Evolutionary conservation across 2,329 filamentous ascomycete species (phyloP), one percentile per base, ranked within the genome.

Genomic region (Colletotrichum navitas): DNA sequence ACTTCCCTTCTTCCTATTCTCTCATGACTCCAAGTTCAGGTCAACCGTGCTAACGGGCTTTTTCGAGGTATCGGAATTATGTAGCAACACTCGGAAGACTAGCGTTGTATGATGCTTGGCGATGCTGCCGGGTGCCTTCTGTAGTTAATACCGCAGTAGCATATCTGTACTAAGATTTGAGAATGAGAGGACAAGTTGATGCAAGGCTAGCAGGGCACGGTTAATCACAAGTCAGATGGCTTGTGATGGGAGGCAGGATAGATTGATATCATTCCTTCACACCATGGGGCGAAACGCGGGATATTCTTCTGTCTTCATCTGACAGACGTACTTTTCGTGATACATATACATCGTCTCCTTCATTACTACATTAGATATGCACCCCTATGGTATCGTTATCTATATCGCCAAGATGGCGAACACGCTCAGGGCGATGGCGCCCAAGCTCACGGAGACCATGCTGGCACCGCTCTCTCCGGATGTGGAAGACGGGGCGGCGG

Each of bases 301-400:
- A 6, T 1, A 58, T 34, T n/a, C 3, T 29, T 32, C 1, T 1
- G 29, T 21, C 1, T 10, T 49, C 29, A 16, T 6, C 8, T n/a
- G 41, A 45, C 32, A 36, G 34, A 63, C 34, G 47, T 39, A 41
- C n/a, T 63, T 52, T 62, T 52, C 24, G 29, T 41, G 14, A n/a
- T 70, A 70, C 49, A 66, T 71, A 43, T 58, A 71, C 43, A 36
- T 71, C 68, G n/a, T 71, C 51, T 43, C 24, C 12, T 14, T 71
- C 68, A 24, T 68, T 62, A 68, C 58, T 39, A 41, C 43, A 45
- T 71, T 49, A 61, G 43, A 8, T 24, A 34, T 41, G 5, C 3
- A 14, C n/a, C 49, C 5, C 8, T 7, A 7, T 7, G 14, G n/a
- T 60, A 52, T 24, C 2, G 2, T 16, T 12, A 29, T 18, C 12